Base-by-base conservation (phyloP, 139 green algal species). In the Picochlorum sp. region DNA sequence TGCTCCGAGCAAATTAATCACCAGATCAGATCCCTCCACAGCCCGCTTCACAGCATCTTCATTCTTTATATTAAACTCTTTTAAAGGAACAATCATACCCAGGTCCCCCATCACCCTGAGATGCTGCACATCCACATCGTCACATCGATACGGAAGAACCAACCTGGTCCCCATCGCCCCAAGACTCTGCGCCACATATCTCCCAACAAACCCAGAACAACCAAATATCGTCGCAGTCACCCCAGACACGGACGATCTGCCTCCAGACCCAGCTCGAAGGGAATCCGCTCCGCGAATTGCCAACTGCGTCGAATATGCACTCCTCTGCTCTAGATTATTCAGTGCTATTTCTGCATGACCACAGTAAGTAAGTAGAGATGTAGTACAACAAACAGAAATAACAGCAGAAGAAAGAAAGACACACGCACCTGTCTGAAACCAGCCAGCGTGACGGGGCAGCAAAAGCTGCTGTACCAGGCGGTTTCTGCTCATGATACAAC, bases 101-200 rank as follows among this genome's bases (percentile, higher is more conserved):
- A 98, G 76, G 80, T 99, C 93, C 3, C 93, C 93, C 92, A 98
- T 98, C 37, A 89, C 71, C 55, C 86, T 89, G 15, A 98, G 78
- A 64, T 97, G 88, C 57, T 90, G 82, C 16, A 81, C 72, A 20
- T 89, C 83, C 56, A 94, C 73, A 59, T 97, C 88, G 23, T 88
- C 72, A 62, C 83, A 87, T 58, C 93, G 83, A 69, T 88, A 91
- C 6, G 93, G 93, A 37, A 92, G 70, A 10, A 98, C 77, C 6
- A 96, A 72, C 60, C 90, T 86, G 0, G 71, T 81, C 44, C 92
- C 91, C 4, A 66, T 75, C 21, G 70, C 74, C 3, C 81, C 92
- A 15, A 98, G 71, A 51, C 86, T 71, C 60, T 94, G 90, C 13
- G 88, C 84, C 9, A 98, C 71, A 67, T 98, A 98, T 20, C 88